These are phyloP conservation scores for Tetraselmis chui DNA, from an alignment of 139 green algal species.

Conservation along the genomic window DNA sequence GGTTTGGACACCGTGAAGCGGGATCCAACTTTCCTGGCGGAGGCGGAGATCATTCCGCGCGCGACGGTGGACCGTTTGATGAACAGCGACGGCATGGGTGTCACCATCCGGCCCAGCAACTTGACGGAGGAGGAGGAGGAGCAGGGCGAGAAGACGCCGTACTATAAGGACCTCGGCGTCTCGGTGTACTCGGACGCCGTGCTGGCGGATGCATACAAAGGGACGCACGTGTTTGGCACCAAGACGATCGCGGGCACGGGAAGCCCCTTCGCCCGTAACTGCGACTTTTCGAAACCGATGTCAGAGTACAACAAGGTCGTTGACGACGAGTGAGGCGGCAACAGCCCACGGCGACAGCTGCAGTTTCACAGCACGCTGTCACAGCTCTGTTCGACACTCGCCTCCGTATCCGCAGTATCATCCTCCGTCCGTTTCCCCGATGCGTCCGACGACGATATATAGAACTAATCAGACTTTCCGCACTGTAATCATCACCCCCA, in stretches of 20 bases:
- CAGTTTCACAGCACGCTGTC: too few relatives aligned
- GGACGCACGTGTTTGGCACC: neutral
- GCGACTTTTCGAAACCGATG: neutral
- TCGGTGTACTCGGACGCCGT: neutral
- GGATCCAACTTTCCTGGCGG: conserved; percentile 4
- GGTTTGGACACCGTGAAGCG: conserved; percentile 6
- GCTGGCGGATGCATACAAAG: neutral
- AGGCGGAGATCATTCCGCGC: conserved; percentile 2
- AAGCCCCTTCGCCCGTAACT: neutral
- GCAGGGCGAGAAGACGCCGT: neutral
- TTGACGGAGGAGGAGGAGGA: neutral
- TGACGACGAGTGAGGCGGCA: neutral
- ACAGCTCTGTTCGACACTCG: too few relatives aligned
- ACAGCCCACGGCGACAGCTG: too few relatives aligned
- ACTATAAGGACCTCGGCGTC: neutral
- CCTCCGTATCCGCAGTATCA: too few relatives aligned
- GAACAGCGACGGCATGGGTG: neutral
- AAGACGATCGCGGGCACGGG: neutral
- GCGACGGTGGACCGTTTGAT: neutral
- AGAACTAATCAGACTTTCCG: too few relatives aligned
- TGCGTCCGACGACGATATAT: too few relatives aligned
- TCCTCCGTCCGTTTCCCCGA: too few relatives aligned
- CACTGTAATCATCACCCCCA: too few relatives aligned
- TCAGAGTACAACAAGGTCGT: neutral
- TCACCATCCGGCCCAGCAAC: neutral